Evolutionary conservation across 2,329 filamentous ascomycete genomes (phyloP).

Genomic region (Botrytis sinoallii): DNA sequence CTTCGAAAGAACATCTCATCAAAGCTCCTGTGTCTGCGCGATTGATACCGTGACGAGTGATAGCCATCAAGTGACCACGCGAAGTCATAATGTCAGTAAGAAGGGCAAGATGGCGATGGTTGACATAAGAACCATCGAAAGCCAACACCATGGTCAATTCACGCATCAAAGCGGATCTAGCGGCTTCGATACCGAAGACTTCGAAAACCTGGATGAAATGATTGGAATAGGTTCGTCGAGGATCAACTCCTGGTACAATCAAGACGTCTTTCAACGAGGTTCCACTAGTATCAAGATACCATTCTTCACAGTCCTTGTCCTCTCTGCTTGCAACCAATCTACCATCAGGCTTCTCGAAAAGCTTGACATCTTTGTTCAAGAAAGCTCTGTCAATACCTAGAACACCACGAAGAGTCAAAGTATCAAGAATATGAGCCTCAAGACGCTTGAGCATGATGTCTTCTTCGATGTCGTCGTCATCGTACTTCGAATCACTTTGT

Average conservation of each 20-base stretch:
- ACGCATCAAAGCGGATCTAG: constrained; percentile 78
- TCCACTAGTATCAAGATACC: constrained; percentile 93
- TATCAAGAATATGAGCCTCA: constrained; percentile 87
- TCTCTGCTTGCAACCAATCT: constrained; percentile 71
- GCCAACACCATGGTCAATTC: constrained; percentile 91
- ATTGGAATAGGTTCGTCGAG: constrained; percentile 85
- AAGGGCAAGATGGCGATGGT: constrained; percentile 93
- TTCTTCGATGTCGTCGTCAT: constrained; percentile 73
- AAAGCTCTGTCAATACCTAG: constrained; percentile 86
- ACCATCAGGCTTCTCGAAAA: constrained; percentile 67
- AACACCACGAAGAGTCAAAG: constrained; percentile 86
- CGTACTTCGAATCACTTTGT: constrained; percentile 68
- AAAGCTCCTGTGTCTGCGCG: constrained; percentile 94
- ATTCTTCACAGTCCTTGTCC: constrained; percentile 77
- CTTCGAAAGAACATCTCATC: constrained; percentile 99
- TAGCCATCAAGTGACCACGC: constrained; percentile 87
- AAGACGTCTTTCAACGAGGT: constrained; percentile 83
- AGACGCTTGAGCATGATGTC: constrained; percentile 92
- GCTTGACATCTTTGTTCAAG: constrained; percentile 74
- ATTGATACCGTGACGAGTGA: constrained; percentile 98
- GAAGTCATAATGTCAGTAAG: constrained; percentile 98
- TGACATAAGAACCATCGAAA: constrained; percentile 99
- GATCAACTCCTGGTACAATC: constrained; percentile 82
- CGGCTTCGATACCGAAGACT: constrained; percentile 94
- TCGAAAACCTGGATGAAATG: constrained; percentile 93